Evolutionary conservation across 192 early-diverging fungal genomes (phyloP), one percentile per base, ranked within the genome.

Genomic region (Chytriomyces sp.): DNA sequence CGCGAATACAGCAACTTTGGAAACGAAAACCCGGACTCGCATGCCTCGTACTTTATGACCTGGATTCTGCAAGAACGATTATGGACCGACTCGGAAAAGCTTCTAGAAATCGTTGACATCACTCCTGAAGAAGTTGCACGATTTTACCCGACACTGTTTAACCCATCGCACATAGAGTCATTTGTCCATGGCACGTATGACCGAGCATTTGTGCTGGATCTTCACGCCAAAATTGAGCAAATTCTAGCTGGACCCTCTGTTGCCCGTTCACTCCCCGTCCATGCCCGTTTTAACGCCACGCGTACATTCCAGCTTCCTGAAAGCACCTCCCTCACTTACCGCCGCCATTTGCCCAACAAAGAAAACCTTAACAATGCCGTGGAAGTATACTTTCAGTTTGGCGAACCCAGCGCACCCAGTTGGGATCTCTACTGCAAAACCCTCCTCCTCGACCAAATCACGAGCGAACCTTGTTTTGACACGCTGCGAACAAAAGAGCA

Each of bases 341-440:
- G 76, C 45, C 76, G 76, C 18, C 23, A 45, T 26, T 92, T 93
- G 1, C 91, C 91, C 0, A 94, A 96, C 75, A 80, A 85, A 11
- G 85, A 92, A 50, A 94, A 99, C 79, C 79, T 95, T 57, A 97
- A 99, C 81, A 94, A 92, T 69, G 92, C 94, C 61, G 89, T 97
- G 35, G 94, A 96, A 66, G 89, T 94, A 77, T 95, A 92, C 77
- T 75, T 95, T 16, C 93, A 95, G 75, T 83, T 95, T 44, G 95
- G 96, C 10, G 85, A 89, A 72, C 83, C 88, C 23, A 35, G 35
- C 35, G 35, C 35, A 35, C 35, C 35, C 35, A 86, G 85, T 8
- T 83, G 73, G 50, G 79, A 85, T 24, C 79, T 89, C 48, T 92
- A 94, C 53, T 90, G 89, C 45, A 80, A 88, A n/a, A 82, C 94